A percentile compares a stretch with the other conserved stretches of the same genome.
These are phyloP conservation scores for Remersonia thermophila DNA, from an alignment of 2,329 filamentous ascomycete genomes.

Conservation along the genomic window DNA sequence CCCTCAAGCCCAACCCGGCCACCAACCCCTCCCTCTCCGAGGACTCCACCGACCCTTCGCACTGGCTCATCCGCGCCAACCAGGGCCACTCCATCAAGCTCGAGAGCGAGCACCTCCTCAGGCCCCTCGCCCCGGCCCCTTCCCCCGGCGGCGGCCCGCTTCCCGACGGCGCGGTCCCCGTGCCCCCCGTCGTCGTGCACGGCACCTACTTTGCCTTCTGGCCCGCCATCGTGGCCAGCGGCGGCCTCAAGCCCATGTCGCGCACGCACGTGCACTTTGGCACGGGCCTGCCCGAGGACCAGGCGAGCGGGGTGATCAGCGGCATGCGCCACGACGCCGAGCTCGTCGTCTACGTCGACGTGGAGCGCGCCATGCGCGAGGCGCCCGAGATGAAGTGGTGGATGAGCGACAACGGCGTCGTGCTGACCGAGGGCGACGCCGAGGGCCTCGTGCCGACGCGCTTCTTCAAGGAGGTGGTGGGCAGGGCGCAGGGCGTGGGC, in stretches of 20 bases:
- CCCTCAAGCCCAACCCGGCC: slow-evolving; percentile 47
- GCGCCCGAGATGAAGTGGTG: slow-evolving; percentile 59
- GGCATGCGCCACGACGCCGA: slow-evolving; percentile 73
- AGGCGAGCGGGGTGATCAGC: slow-evolving; percentile 46
- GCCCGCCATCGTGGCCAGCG: slow-evolving; percentile 58
- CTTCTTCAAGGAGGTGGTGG: slow-evolving; percentile 62
- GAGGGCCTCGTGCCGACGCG: slow-evolving; percentile 50
- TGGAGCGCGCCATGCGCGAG: slow-evolving; percentile 51
- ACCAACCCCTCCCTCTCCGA: slow-evolving; percentile 34
- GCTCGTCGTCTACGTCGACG: slow-evolving; percentile 65
- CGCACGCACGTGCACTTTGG: slow-evolving; percentile 88
- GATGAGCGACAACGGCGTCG: slow-evolving; percentile 65
- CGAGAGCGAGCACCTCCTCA: slow-evolving; percentile 58
- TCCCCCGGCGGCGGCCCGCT: slow-evolving; percentile 25
- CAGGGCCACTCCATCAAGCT: slow-evolving; percentile 82
- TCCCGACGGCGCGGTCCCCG: slow-evolving; percentile 10
- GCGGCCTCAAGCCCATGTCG: slow-evolving; percentile 69
- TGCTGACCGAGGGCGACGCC: slow-evolving; percentile 47
- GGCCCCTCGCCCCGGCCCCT: slow-evolving; percentile 48
- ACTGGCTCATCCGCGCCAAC: slow-evolving; percentile 86
- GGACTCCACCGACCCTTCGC: slow-evolving; percentile 36
- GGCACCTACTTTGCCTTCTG: slow-evolving; percentile 81
- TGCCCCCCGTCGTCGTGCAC: slow-evolving; percentile 64
- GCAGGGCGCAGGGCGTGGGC: slow-evolving; percentile 45
- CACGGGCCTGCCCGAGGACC: slow-evolving; percentile 48